Evolutionary conservation across 2,329 filamentous ascomycete species (phyloP).

Genomic region (Ascochyta koolunga): DNA sequence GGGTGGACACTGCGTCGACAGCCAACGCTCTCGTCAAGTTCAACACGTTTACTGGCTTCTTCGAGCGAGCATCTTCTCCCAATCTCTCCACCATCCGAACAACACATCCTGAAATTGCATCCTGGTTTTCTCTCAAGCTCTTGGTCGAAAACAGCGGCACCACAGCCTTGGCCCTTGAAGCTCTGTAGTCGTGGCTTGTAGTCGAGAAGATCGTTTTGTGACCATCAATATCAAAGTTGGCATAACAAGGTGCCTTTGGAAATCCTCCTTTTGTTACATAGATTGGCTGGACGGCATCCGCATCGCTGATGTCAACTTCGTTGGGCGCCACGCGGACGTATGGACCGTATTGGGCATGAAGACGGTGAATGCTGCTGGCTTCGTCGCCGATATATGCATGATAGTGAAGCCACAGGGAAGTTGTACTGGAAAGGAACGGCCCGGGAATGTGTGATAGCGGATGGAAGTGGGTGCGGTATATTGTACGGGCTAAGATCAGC

Average conservation of each 20-base stretch:
- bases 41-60: constrained; percentile 55
- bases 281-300: constrained; percentile 54
- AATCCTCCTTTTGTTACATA: constrained; percentile 62
- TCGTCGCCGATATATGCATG: constrained; percentile 39
- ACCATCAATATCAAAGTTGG: constrained; percentile 64
- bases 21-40: constrained; percentile 58
- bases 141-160: constrained; percentile 57
- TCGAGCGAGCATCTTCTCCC: constrained; percentile 36
- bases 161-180: constrained; percentile 57
- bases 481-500: constrained; percentile 15
- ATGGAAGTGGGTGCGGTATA: constrained; percentile 34
- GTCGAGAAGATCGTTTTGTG: constrained; percentile 61
- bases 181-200: constrained; percentile 50
- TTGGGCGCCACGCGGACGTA: constrained; percentile 36
- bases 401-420: constrained; percentile 36
- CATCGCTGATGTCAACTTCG: constrained; percentile 38
- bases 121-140: constrained; percentile 50
- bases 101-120: constrained; percentile 51
- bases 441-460: constrained; percentile 33
- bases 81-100: constrained; percentile 52
- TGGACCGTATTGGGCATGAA: constrained; percentile 31
- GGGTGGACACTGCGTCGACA: constrained; percentile 60
- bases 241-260: constrained; percentile 58
- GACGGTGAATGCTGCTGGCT: constrained; percentile 26
- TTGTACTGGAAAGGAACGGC: constrained; percentile 27